Evolutionary conservation across 208 protist species (phyloP).

Genomic region (Trypanosoma grayi): DNA sequence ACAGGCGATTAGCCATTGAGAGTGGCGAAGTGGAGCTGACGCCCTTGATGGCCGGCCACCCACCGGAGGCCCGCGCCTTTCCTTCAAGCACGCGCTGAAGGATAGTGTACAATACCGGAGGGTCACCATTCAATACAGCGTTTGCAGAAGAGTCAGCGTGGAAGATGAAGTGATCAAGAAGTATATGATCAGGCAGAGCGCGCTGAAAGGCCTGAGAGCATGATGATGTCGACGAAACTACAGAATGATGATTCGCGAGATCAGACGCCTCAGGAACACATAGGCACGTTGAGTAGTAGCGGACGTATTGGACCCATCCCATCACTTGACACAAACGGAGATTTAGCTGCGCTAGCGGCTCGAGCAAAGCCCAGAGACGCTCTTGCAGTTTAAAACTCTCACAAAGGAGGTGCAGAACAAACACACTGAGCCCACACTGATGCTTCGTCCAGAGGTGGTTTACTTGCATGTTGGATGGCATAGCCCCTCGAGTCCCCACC

Average conservation of each 20-base stretch:
- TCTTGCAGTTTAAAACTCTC: conserved; percentile 68
- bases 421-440: conserved; percentile 37
- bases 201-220: conserved; percentile 14
- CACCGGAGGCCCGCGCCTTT: conserved; percentile 24
- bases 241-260: neutral
- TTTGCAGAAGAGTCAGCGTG: conserved; percentile 14
- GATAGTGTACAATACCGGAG: conserved; percentile 26
- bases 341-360: conserved; percentile 41
- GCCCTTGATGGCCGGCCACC: conserved; percentile 27
- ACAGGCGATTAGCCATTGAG: conserved; percentile 28
- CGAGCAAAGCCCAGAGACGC: conserved; percentile 49
- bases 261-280: conserved; percentile 17
- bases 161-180: conserved; percentile 23
- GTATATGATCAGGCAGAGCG: conserved; percentile 17
- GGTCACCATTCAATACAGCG: conserved; percentile 10
- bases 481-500: neutral
- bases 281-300: conserved; percentile 38
- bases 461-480: neutral
- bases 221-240: neutral
- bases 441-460: conserved; percentile 31
- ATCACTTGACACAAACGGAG: conserved; percentile 33
- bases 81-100: conserved; percentile 26
- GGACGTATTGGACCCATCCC: conserved; percentile 47
- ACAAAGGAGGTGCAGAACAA: conserved; percentile 63
- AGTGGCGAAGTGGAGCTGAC: conserved; percentile 22